A percentile compares a stretch with the other conserved stretches of the same genome.
These are phyloP conservation scores for Eimeria nieschulzi DNA, from an alignment of 169 alveolate genomes.

Conservation along the genomic window DNA sequence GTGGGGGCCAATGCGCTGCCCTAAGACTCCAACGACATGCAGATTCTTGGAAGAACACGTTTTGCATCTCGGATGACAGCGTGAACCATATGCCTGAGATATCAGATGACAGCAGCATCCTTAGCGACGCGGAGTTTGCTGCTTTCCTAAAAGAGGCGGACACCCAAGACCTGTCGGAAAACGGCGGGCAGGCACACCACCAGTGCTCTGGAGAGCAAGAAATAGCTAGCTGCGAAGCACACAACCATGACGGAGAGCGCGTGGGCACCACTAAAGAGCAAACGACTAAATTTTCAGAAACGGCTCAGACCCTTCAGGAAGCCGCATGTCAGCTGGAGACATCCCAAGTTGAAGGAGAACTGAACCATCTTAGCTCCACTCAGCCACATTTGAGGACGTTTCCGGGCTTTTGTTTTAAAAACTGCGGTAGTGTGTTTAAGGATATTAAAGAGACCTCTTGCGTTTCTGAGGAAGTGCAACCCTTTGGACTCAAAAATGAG, in stretches of 20 bases:
- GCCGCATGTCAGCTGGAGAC: neutral
- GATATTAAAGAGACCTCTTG: too few species aligned
- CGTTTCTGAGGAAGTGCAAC: too few species aligned
- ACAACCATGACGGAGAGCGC: neutral
- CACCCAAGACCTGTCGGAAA: neutral
- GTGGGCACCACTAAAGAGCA: neutral
- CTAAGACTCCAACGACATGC: too few species aligned
- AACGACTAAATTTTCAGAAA: neutral
- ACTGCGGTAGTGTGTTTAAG: too few species aligned
- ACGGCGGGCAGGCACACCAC: neutral
- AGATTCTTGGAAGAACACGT: too few species aligned
- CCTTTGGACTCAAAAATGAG: too few species aligned
- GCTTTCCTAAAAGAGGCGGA: constrained; percentile 38
- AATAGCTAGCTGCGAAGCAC: neutral
- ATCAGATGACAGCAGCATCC: neutral
- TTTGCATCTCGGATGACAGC: too few species aligned
- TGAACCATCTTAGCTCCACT: too few species aligned
- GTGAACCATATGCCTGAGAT: neutral
- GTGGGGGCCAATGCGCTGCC: too few species aligned
- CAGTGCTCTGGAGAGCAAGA: constrained; percentile 6
- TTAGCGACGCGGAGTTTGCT: constrained; percentile 39
- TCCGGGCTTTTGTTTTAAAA: too few species aligned
- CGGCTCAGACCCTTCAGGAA: neutral
- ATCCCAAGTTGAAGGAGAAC: neutral
- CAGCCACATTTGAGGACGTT: too few species aligned